Percentiles rank a stretch among this genome's conserved stretches.
Conservation (phyloP, 1,284 basidiomycete species). For the Stygiomarasmius scandens region DNA sequence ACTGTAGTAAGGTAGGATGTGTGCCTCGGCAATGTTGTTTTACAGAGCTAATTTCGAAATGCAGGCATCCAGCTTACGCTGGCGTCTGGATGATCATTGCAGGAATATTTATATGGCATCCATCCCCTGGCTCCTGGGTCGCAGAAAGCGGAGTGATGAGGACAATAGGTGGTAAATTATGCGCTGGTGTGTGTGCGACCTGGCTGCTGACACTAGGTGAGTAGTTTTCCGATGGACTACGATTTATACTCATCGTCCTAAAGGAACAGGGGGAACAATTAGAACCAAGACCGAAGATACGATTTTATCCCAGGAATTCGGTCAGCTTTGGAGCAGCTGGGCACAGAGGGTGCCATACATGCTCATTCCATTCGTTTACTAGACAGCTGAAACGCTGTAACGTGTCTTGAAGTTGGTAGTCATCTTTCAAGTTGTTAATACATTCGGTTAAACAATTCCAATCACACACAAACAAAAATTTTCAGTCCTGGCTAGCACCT, state of each 20-base stretch:
- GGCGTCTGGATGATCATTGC: slow-evolving; percentile 1
- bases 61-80: slow-evolving; percentile 8
- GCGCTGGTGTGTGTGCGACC: not conserved
- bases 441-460: no score
- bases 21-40: not conserved
- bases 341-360: slow-evolving; percentile 9
- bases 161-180: not conserved
- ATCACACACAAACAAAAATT: no score
- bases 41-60: not conserved
- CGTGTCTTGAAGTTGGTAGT: no score
- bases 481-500: no score
- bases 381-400: no score
- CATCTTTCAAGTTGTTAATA: no score
- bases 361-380: slow-evolving; percentile 13
- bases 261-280: not conserved
- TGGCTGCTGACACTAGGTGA: not conserved
- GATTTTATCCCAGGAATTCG: slow-evolving; percentile 10
- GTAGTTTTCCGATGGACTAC: not conserved
- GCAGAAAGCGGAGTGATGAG: slow-evolving; percentile 2
- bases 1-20: slow-evolving; percentile 4
- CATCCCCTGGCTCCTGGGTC: slow-evolving; percentile 4
- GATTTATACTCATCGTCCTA: not conserved
- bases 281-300: slow-evolving; percentile 8
- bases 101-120: slow-evolving; percentile 7
- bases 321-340: slow-evolving; percentile 19